Base-by-base conservation (phyloP, 192 early-diverging fungal genomes). In the Linnemannia hyalina region DNA sequence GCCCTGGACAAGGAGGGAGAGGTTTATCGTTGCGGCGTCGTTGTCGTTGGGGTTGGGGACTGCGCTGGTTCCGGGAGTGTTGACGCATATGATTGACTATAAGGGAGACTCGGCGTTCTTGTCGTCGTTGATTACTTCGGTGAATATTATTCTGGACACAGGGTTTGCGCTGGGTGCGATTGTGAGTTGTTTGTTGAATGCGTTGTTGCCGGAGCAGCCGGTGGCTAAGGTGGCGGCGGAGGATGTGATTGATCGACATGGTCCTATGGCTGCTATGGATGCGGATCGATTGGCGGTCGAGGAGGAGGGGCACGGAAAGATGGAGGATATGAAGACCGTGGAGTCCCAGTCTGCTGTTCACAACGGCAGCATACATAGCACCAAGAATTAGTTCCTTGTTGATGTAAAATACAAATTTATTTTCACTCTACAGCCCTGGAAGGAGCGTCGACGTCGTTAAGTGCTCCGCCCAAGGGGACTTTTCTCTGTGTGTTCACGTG, bases 1-100 rank as follows among this genome's bases (percentile, higher is more conserved):
- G 72, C 80, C 89, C 32, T 92, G 91, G 91, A 91, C 91, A 36
- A 85, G 91, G 16, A 89, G 91, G 10, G 90, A 92, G 63, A 79
- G 91, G 22, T 91, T 92, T 36, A 92, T 92, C 70, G 83, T 90
- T 0, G 85, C 91, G 7, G 78, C 89, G 6, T 81, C 89, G 23
- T 68, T 92, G 71, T 78, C 89, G 4, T 73, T 92, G 57, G 91
- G 91, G 3, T 52, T 92, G 74, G 91, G 91, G 6, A 90, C 91
- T 18, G 68, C 87, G 1, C 54, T 92, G 65, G 89, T 92, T 23
- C 91, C 91, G 18, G 75, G 83, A 40, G 92, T 91, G 82, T 90
- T 92, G 46, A 88, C 85, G 4, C 82, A 93, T 68, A 88, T 93
- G 73, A 76, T 93, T 55, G 74, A 69, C 46, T 91, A 91, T 70